These are phyloP conservation scores for Colletotrichum falcatum DNA, from an alignment of 2,329 filamentous ascomycete genomes.

Conservation along the genomic window DNA sequence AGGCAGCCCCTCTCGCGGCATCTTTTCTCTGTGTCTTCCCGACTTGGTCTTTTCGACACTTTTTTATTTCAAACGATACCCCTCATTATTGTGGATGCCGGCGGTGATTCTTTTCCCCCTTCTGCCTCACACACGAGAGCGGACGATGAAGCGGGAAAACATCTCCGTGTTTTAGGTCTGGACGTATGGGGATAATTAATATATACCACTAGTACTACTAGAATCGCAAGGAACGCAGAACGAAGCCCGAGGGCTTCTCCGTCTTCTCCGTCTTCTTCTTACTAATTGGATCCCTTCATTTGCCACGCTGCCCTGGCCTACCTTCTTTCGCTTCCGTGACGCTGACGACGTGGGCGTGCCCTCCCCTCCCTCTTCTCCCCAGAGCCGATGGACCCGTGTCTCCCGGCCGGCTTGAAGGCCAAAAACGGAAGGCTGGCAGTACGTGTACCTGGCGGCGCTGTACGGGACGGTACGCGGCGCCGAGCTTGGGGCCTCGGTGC, in stretches of 20 bases:
- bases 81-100: slow-evolving; percentile 21
- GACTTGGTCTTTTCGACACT: background rate
- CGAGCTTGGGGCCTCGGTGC: background rate
- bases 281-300: slow-evolving; percentile 34
- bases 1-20: background rate
- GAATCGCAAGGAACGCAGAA: background rate
- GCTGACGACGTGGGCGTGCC: background rate
- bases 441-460: background rate
- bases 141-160: background rate
- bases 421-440: background rate
- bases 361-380: background rate
- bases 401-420: background rate
- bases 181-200: background rate
- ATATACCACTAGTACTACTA: slow-evolving; percentile 4
- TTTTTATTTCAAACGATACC: slow-evolving; percentile 33
- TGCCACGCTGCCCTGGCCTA: background rate
- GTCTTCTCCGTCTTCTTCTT: background rate
- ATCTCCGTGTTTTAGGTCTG: background rate
- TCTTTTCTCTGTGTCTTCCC: slow-evolving; percentile 10
- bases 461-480: background rate
- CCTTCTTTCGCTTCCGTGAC: background rate
- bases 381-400: background rate
- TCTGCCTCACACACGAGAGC: background rate
- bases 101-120: background rate
- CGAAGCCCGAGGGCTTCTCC: background rate